Evolutionary conservation across 164 flowering plant species (phyloP), one percentile per base, ranked within the genome.

Genomic region (Tetracentron sinense): DNA sequence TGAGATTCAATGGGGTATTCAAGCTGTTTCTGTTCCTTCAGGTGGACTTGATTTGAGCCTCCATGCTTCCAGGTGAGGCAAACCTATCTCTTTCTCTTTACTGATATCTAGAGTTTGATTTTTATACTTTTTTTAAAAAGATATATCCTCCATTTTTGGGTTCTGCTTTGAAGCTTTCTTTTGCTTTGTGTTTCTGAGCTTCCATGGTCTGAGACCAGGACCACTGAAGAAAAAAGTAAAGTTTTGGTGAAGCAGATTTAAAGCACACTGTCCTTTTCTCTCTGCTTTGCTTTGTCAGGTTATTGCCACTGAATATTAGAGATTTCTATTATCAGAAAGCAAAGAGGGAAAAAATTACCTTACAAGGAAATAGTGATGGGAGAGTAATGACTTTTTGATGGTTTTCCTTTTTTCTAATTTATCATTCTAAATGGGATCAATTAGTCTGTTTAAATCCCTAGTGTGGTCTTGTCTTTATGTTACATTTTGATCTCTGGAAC

Each of bases 1-100:
- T 59, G 92, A 89, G 74, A 55, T 63, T 31, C 85, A 80, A 65
- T 92, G 98, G 96, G 63, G 65, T 68, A 89, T 92, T 52, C 96
- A 92, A 74, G 81, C 89, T 66, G 86, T 92, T 66, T 74, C 86
- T 69, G 80, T 89, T 70, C 97, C 92, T 31, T 79, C 88, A 17
- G 83, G 83, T 74, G 88, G 89, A 38, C 84, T 89, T 66, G 92
- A 80, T 42, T 76, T 87, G 70, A 87, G 85, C 77, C 96, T 91
- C 62, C 84, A 84, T 71, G 78, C 79, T 69, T 77, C 89, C 61
- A 87, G 92, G 96, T 87, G 44, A 77, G 56, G 16, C 29, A 52
- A 50, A 38, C 23, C 3, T n/a, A n/a, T n/a, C 29, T 49, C n/a
- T 56, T 48, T 12, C 60, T 15, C 33, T 52, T 57, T 38, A 23